Evolutionary conservation across 2,329 filamentous ascomycete species (phyloP).

Genomic region (Monilinia polystroma): DNA sequence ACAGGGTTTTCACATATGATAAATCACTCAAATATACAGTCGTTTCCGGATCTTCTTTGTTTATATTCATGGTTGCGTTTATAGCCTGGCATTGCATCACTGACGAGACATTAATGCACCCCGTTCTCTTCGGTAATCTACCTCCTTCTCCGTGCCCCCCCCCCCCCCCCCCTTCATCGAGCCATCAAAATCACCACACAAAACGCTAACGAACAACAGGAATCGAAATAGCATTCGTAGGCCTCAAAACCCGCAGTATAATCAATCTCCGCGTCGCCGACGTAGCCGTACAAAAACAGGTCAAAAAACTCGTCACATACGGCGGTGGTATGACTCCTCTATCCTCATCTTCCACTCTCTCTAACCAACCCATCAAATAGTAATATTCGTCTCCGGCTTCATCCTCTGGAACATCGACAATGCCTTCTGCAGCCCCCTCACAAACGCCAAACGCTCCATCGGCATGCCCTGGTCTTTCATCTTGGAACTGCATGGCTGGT

Average conservation of each 20-base stretch:
- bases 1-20: slow-evolving; percentile 49
- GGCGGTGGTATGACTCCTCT: slow-evolving; percentile 31
- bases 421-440: slow-evolving; percentile 51
- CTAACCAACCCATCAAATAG: slow-evolving; percentile 21
- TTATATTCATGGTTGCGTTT: slow-evolving; percentile 44
- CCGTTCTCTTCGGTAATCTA: slow-evolving; percentile 29
- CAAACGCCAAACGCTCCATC: slow-evolving; percentile 45
- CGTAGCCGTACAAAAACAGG: slow-evolving; percentile 30
- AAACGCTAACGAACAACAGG: slow-evolving; percentile 22
- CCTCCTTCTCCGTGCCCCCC: background rate
- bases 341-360: background rate
- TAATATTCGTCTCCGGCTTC: slow-evolving; percentile 48
- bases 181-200: background rate
- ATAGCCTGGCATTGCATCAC: slow-evolving; percentile 42
- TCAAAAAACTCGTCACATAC: slow-evolving; percentile 33
- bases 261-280: slow-evolving; percentile 34
- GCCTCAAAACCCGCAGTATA: slow-evolving; percentile 34
- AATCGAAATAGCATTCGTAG: slow-evolving; percentile 30
- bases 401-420: slow-evolving; percentile 58
- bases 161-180: background rate
- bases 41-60: slow-evolving; percentile 44
- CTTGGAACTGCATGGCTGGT: slow-evolving; percentile 62
- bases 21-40: slow-evolving; percentile 49
- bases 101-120: slow-evolving; percentile 29
- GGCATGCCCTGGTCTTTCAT: slow-evolving; percentile 56